These are phyloP conservation scores for Incumbomyces delicatus DNA, from an alignment of 2,329 filamentous ascomycete species.

Conservation along the genomic window DNA sequence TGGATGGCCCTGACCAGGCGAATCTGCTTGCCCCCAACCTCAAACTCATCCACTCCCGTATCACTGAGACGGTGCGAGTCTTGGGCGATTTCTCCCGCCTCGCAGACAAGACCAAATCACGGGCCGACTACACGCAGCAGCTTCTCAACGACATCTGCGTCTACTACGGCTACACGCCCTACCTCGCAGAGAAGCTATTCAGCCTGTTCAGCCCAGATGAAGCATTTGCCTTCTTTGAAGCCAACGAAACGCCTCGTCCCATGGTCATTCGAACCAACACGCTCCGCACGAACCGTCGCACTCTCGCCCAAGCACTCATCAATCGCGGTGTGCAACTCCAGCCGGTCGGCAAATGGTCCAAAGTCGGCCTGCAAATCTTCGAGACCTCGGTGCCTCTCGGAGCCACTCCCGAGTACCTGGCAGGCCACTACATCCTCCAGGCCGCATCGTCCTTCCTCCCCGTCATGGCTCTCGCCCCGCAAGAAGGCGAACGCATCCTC, in stretches of 20 bases:
- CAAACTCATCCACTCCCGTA: conserved; percentile 74
- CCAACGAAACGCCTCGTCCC: conserved; percentile 88
- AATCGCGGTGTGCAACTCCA: conserved; percentile 94
- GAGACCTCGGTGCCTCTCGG: conserved; percentile 79
- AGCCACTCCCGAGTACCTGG: conserved; percentile 94
- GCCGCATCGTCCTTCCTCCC: conserved; percentile 93
- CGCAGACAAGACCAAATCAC: conserved; percentile 66
- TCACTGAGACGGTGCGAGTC: conserved; percentile 87
- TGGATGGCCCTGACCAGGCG: conserved; percentile 47
- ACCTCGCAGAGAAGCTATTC: conserved; percentile 91
- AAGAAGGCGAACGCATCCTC: conserved; percentile 82
- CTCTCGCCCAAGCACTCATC: conserved; percentile 86
- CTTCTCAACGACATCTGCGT: conserved; percentile 85
- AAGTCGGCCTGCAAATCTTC: conserved; percentile 93
- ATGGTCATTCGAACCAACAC: conserved; percentile 97
- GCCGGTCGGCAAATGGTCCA: conserved; percentile 96
- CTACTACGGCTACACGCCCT: conserved; percentile 94
- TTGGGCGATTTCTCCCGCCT: conserved; percentile 80
- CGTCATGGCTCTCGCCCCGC: conserved; percentile 92
- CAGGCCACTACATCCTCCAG: conserved; percentile 95
- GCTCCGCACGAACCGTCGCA: conserved; percentile 63
- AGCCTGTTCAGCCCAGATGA: conserved; percentile 85
- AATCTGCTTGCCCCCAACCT: conserved; percentile 77
- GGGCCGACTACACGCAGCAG: conserved; percentile 78
- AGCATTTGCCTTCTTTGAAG: conserved; percentile 96